These are phyloP conservation scores for Agaricales sp. DNA, from an alignment of 1,284 basidiomycete genomes.

Conservation along the genomic window DNA sequence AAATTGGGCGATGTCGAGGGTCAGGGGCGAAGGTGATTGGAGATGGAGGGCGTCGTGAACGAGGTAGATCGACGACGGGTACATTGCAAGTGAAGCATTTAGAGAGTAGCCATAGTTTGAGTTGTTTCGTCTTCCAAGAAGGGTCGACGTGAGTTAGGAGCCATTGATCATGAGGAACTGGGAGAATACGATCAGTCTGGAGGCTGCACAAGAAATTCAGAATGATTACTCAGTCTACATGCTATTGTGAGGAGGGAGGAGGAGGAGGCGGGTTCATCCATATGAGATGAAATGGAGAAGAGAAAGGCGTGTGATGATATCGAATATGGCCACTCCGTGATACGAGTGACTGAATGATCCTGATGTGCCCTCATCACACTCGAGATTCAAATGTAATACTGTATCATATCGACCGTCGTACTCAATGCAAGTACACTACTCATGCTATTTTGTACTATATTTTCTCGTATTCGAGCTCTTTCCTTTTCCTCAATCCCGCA, in stretches of 20 bases:
- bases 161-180: slow-evolving; percentile 67
- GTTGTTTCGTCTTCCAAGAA: slow-evolving; percentile 43
- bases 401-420: not conserved
- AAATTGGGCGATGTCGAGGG: slow-evolving; percentile 32
- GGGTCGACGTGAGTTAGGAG: slow-evolving; percentile 52
- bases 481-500: slow-evolving; percentile 54
- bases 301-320: not conserved
- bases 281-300: not conserved
- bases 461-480: too few relatives aligned
- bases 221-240: slow-evolving; percentile 42
- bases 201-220: slow-evolving; percentile 2
- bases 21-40: slow-evolving; percentile 35
- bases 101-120: slow-evolving; percentile 50
- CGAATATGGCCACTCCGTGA: not conserved
- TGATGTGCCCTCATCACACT: too few relatives aligned
- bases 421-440: not conserved
- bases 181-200: slow-evolving; percentile 4
- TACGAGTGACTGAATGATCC: too few relatives aligned
- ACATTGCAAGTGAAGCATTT: slow-evolving; percentile 33
- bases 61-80: slow-evolving; percentile 15
- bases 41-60: slow-evolving; percentile 25
- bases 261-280: not conserved
- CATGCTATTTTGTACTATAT: not conserved
- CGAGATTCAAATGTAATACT: not conserved
- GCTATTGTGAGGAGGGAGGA: slow-evolving; percentile 23